These are phyloP conservation scores for Orobanche coerulescens DNA, from an alignment of 257 asterid species.

Conservation along the genomic window DNA sequence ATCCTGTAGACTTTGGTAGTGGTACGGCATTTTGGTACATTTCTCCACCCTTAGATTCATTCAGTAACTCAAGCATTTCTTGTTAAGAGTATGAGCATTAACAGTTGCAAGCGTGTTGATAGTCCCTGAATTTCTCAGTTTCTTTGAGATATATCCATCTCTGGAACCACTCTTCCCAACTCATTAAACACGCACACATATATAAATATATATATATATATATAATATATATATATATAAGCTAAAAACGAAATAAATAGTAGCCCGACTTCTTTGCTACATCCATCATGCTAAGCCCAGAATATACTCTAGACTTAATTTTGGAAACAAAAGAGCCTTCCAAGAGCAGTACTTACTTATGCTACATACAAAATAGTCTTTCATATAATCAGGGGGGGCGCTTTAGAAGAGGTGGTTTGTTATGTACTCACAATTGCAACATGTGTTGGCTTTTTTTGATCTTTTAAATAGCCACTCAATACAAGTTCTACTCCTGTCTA, in stretches of 20 bases:
- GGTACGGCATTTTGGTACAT: no score
- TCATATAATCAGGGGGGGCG: no score
- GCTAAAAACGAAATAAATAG: constrained; percentile 6
- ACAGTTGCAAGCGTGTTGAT: no score
- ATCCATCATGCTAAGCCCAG: background rate
- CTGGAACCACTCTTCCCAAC: no score
- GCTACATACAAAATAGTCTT: background rate
- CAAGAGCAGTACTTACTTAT: background rate
- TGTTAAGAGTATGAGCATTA: background rate
- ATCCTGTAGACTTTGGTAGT: no score
- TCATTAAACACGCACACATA: no score
- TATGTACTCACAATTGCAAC: background rate
- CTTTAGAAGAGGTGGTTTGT: no score
- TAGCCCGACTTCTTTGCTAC: background rate
- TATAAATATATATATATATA: no score
- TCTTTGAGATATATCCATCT: no score
- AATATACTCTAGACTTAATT: background rate
- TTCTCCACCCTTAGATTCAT: no score
- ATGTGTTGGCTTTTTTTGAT: background rate
- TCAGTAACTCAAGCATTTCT: background rate
- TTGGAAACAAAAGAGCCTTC: background rate
- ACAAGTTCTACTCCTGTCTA: background rate
- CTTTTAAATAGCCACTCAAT: background rate
- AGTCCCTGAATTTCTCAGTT: no score
- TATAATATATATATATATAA: background rate